A percentile compares a stretch with the other conserved stretches of the same genome.
Conservation (phyloP, 805 yeast species). For the Cyberlindnera mrakii region DNA sequence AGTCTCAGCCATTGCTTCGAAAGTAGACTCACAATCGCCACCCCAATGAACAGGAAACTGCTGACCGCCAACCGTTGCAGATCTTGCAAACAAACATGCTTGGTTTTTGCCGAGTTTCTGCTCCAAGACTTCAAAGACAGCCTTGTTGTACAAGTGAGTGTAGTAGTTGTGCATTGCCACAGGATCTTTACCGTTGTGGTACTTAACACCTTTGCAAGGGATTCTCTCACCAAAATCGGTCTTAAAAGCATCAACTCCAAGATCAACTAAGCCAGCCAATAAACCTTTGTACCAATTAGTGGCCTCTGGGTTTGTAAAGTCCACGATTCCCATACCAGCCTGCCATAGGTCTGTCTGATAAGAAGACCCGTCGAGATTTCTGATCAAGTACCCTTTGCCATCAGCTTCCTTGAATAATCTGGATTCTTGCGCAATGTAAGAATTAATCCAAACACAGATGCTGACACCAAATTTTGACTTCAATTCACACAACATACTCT, state of each 20-base stretch:
- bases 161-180: constrained; percentile 18
- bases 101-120: constrained; percentile 16
- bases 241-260: constrained; percentile 20
- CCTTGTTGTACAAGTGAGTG: constrained; percentile 17
- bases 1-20: constrained; percentile 21
- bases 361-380: constrained; percentile 14
- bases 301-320: constrained; percentile 19
- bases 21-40: constrained; percentile 21
- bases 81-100: constrained; percentile 19
- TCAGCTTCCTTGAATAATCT: constrained; percentile 14
- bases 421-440: constrained; percentile 19
- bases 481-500: constrained; percentile 24
- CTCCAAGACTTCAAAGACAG: constrained; percentile 18
- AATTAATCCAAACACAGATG: constrained; percentile 23
- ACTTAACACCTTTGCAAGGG: constrained; percentile 15
- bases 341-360: constrained; percentile 20
- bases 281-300: constrained; percentile 16
- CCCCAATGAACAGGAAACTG: constrained; percentile 23
- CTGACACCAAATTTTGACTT: constrained; percentile 33
- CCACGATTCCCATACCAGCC: constrained; percentile 21
- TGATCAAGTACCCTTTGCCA: constrained; percentile 15
- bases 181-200: constrained; percentile 12
- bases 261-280: constrained; percentile 12
- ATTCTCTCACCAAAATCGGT: constrained; percentile 22
- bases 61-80: constrained; percentile 20